phyloP scores from a whole-genome alignment of 345 rosid genomes.

The Limnanthes douglasii region DNA sequence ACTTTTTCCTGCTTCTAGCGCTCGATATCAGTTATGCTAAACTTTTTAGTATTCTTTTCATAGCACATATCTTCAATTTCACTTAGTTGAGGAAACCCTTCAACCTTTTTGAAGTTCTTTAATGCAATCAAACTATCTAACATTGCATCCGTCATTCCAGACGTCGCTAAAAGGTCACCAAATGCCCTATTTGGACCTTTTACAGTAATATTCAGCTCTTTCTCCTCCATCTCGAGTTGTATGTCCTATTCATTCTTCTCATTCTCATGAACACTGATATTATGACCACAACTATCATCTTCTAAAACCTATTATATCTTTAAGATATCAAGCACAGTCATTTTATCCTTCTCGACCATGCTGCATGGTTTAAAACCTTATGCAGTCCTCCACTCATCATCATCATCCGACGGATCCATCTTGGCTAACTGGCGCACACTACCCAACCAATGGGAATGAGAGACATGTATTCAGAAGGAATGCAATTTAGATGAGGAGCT shows the following conservation, averaged over 20 bases:
- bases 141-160: slow-evolving; percentile 92
- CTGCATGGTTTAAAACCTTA: slow-evolving; percentile 37
- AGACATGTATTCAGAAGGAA: too few relatives aligned
- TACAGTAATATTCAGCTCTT: slow-evolving; percentile 35
- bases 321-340: slow-evolving; percentile 21
- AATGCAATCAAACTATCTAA: slow-evolving; percentile 83
- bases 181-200: slow-evolving; percentile 86
- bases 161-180: slow-evolving; percentile 83
- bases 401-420: too few relatives aligned
- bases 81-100: slow-evolving; percentile 71
- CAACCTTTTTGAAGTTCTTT: slow-evolving; percentile 65
- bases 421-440: too few relatives aligned
- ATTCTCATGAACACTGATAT: slow-evolving; percentile 8
- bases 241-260: slow-evolving; percentile 22
- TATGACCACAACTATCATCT: slow-evolving; percentile 9
- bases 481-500: too few relatives aligned
- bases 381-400: too few relatives aligned
- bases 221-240: slow-evolving; percentile 40
- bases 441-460: too few relatives aligned
- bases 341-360: slow-evolving; percentile 24
- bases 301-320: slow-evolving; percentile 6
- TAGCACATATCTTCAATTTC: slow-evolving; percentile 65
- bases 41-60: slow-evolving; percentile 55
- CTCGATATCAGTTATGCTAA: slow-evolving; percentile 65
- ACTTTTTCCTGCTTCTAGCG: slow-evolving; percentile 79